These are phyloP conservation scores for Kluyveromyces dobzhanskii DNA, from an alignment of 805 yeast genomes.

Conservation along the genomic window DNA sequence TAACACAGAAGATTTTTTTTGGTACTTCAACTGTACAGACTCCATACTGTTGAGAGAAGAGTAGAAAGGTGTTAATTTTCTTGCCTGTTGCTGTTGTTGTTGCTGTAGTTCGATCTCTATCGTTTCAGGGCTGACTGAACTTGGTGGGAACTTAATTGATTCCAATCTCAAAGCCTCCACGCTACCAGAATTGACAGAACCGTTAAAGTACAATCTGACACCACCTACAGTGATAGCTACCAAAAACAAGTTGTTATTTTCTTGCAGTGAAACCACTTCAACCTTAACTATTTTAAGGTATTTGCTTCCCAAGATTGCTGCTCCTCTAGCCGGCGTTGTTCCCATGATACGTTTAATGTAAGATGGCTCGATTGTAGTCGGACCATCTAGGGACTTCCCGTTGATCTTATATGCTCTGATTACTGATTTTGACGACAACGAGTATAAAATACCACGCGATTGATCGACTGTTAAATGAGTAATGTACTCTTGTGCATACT, in stretches of 20 bases:
- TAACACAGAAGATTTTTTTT: slow-evolving; percentile 48
- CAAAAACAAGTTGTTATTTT: slow-evolving; percentile 60
- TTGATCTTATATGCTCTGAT: slow-evolving; percentile 63
- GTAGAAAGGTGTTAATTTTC: slow-evolving; percentile 26
- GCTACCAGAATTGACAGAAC: slow-evolving; percentile 29
- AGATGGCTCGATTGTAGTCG: slow-evolving; percentile 30
- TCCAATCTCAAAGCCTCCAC: slow-evolving; percentile 37
- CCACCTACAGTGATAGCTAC: slow-evolving; percentile 79
- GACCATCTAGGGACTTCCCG: slow-evolving; percentile 35
- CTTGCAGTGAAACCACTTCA: slow-evolving; percentile 43
- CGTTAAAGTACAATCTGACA: slow-evolving; percentile 57
- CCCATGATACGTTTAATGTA: slow-evolving; percentile 33
- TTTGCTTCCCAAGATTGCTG: slow-evolving; percentile 49
- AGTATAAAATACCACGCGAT: slow-evolving; percentile 66
- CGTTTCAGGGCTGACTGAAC: slow-evolving; percentile 27
- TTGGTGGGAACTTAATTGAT: slow-evolving; percentile 60
- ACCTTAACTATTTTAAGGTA: slow-evolving; percentile 52
- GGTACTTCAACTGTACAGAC: slow-evolving; percentile 34
- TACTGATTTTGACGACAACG: slow-evolving; percentile 74
- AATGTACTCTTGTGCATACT: slow-evolving; percentile 45
- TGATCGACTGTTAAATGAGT: slow-evolving; percentile 64
- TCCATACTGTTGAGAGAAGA: slow-evolving; percentile 24
- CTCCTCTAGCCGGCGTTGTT: slow-evolving; percentile 39
- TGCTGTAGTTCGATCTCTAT: slow-evolving; percentile 29
- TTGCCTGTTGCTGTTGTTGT: slow-evolving; percentile 32